Percentiles rank a stretch among this genome's conserved stretches.
phyloP scores from a whole-genome alignment of 2,329 filamentous ascomycete species.

The Colletotrichum gloeosporioides region DNA sequence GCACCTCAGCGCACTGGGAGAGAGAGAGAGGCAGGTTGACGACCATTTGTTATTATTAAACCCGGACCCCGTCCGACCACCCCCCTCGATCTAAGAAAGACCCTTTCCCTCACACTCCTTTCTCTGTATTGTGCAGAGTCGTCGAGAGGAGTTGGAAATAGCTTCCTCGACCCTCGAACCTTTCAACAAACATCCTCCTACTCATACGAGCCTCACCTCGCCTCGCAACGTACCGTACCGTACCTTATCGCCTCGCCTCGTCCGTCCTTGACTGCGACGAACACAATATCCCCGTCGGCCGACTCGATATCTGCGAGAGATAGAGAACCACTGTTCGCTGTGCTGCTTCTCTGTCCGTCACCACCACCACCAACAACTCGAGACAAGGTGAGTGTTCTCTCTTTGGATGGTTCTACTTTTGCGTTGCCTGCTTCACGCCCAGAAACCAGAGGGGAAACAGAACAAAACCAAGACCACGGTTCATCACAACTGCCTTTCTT shows the following conservation, averaged over 20 bases:
- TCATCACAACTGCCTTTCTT: neutral
- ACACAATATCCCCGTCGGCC: neutral
- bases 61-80: slow-evolving; percentile 26
- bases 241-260: neutral
- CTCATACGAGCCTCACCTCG: neutral
- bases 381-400: slow-evolving; percentile 10
- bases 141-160: slow-evolving; percentile 23
- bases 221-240: neutral
- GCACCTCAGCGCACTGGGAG: neutral
- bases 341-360: neutral
- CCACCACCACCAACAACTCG: neutral
- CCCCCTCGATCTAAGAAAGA: slow-evolving; percentile 23
- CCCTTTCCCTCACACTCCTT: slow-evolving; percentile 23
- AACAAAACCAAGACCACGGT: neutral
- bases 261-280: slow-evolving; percentile 2
- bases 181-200: neutral
- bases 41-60: slow-evolving; percentile 28
- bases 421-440: neutral
- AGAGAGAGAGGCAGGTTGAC: slow-evolving; percentile 1
- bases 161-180: slow-evolving; percentile 17
- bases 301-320: neutral
- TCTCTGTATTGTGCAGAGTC: slow-evolving; percentile 20
- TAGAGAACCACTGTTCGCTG: slow-evolving; percentile 8
- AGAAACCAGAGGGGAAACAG: neutral
- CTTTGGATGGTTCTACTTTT: neutral